Evolutionary conservation across 176 grass and related monocot species (phyloP), one percentile per base, ranked within the genome.

Genomic region (Oryza australiensis): DNA sequence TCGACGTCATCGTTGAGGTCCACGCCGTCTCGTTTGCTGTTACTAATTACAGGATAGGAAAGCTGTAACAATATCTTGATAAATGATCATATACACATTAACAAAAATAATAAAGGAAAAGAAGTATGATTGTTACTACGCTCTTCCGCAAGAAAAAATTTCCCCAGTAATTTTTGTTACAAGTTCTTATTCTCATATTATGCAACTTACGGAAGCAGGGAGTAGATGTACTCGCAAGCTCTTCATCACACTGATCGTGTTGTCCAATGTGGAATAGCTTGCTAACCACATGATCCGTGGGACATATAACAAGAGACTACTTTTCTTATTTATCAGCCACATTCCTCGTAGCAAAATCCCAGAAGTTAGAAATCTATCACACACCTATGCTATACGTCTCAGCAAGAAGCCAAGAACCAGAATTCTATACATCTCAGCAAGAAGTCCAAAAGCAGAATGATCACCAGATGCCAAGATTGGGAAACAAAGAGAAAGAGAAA

Each of bases 81-180:
- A 33, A 55, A 77, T 81, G 66, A 65, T 71, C 26, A 30, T 89
- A 81, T 85, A 75, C 26, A 85, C 72, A 82, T 45, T 72, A 76
- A 80, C 57, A 46, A 34, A 77, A 23, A 76, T n/a, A 33, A 66
- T 20, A 65, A 41, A 28, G 32, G 9, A 15, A 32, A 77, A 26
- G 24, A 1, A 60, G 16, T 76, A 28, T 10, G 33, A 27, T 71
- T 65, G 7, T 37, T 38, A 49, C 40, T 55, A 30, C 33, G 29
- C 38, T 53, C 5, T 27, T 66, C 49, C 13, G 32, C 20, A 34
- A 16, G 12, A 24, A 30, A 72, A 12, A 9, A 49, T 16, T 16
- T 46, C 43, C n/a, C 26, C 9, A 38, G 18, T 7, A 9, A 4
- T 73, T 41, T 18, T 32, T 35, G 9, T 75, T 41, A 64, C 13